Base-by-base conservation (phyloP, 2,329 filamentous ascomycete species). In the Dothistroma pini region DNA sequence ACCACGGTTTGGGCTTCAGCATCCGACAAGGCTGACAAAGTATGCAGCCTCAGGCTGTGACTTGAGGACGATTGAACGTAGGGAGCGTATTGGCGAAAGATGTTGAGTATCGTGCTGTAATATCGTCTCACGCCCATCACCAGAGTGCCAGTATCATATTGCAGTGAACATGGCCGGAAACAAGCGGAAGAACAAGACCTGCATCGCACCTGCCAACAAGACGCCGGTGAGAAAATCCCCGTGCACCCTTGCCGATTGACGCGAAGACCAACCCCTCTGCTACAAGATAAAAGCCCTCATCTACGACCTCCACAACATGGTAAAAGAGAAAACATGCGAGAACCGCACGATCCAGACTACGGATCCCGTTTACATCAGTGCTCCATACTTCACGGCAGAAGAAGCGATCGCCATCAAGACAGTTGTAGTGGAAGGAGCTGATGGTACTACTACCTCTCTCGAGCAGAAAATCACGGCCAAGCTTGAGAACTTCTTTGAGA, bases 401-500 rank as follows among this genome's bases (percentile, higher is more conserved):
- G 57, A 65, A 49, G 59, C 61, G 31, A 32, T 25, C 11, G 11
- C 25, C 22, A 52, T 62, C 19, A 62, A 62, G 12, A 32, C 32
- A 4, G 49, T 48, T 4, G 8, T 57, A 1, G 56, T 60, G 8
- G 51, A 57, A 2, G 14, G 11, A 8, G 53, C 22, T 1, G 9
- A 25, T 11, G 44, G 44, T 4, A 49, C 9, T 10, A 21, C 44
- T 3, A 25, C n/a, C n/a, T 57, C 61, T 8, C 22, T 67, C 22
- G 65, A 64, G 54, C 19, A 59, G 41, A 47, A 49, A 1, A 61
- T 68, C 8, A 34, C 52, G 8, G 25, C 19, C 8, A 58, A 31
- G 1, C 22, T 68, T 0, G 19, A 53, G 12, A 59, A 50, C 22
- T 68, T 66, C 19, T 60, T 63, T 14, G 61, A 65, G 31, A 64